Evolutionary conservation across 2,329 filamentous ascomycete species (phyloP), one percentile per base, ranked within the genome.

Genomic region (Lasiodiplodia gonubiensis): DNA sequence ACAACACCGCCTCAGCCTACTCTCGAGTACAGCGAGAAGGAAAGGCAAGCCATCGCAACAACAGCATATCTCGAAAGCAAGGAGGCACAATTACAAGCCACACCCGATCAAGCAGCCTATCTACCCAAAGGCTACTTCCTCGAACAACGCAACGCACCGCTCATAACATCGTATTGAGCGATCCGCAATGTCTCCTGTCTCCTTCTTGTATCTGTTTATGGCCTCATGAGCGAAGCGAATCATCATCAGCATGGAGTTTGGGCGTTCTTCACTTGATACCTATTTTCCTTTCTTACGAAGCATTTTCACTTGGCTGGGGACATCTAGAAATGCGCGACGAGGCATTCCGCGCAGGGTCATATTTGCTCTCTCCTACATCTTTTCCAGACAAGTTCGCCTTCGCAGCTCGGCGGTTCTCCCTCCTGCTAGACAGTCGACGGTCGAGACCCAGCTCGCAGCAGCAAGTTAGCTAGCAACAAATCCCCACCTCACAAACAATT

Each of bases 1-100:
- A 83, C 82, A 59, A 75, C 78, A 53, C 83, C 83, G 53, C 83
- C 83, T 52, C 80, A 81, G 30, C 76, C 80, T 69, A 75, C 75
- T 14, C 75, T 84, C 72, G 80, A 84, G 69, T 80, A 82, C 74
- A 79, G 77, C 57, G 79, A 83, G 66, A 83, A 84, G 75, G 75
- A 83, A 70, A 74, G 73, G 68, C 74, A 76, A 71, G 76, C 80
- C 57, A 81, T 83, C 74, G 77, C 81, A 72, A 82, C 80, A 48
- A 81, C 81, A 68, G 74, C 75, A 68, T 82, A 79, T 75, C 83
- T 81, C 79, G 74, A 78, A 70, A 65, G 72, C 65, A 76, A 77
- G 69, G 74, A 76, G 30, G 16, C 59, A 33, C 42, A 30, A 37
- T 6, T 37, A 23, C 23, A 27, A 25, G 23, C 59, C n/a, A 51